Evolutionary conservation across 345 rosid genomes (phyloP).

Genomic region (Rhizophora apiculata): DNA sequence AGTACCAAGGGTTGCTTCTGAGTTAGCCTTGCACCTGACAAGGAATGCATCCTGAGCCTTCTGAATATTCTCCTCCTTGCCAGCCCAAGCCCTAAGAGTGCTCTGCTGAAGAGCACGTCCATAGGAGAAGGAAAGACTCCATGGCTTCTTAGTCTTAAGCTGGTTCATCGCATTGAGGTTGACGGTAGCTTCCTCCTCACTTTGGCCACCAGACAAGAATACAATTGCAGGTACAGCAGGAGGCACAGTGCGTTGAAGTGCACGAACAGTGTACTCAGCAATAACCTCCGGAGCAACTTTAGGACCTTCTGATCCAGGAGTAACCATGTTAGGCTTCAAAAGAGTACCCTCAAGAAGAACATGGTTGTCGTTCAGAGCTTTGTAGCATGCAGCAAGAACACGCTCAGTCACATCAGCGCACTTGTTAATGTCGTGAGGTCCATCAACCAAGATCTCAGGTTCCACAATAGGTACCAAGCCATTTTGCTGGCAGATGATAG

Average conservation of each 20-base stretch:
- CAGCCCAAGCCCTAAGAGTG: conserved; percentile 86
- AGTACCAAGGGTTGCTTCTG: conserved; percentile 77
- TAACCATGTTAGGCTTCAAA: conserved; percentile 98
- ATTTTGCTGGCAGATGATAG: conserved; percentile 87
- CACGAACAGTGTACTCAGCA: conserved; percentile 74
- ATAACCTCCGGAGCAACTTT: conserved; percentile 79
- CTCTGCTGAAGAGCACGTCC: conserved; percentile 98
- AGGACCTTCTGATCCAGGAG: conserved; percentile 86
- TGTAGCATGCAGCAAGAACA: conserved; percentile 93
- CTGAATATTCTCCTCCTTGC: conserved; percentile 64
- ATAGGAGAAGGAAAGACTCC: conserved; percentile 82
- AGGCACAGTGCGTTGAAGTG: conserved; percentile 80
- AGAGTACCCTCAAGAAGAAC: conserved; percentile 89
- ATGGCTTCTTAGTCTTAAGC: conserved; percentile 80
- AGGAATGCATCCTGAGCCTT: conserved; percentile 69
- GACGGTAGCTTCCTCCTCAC: conserved; percentile 85
- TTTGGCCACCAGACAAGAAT: conserved; percentile 92
- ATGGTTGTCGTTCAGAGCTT: conserved; percentile 82
- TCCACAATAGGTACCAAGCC: conserved; percentile 96
- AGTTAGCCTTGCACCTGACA: conserved; percentile 83
- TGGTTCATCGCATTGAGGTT: conserved; percentile 90
- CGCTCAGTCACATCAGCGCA: conserved; percentile 85
- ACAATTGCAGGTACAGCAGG: conserved; percentile 89
- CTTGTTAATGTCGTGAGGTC: conserved; percentile 69
- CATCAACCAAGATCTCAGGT: conserved; percentile 94